A percentile compares a stretch with the other conserved stretches of the same genome.
Evolutionary conservation across 106 monocot genomes (phyloP).

Genomic region (Dendrobium officinale): DNA sequence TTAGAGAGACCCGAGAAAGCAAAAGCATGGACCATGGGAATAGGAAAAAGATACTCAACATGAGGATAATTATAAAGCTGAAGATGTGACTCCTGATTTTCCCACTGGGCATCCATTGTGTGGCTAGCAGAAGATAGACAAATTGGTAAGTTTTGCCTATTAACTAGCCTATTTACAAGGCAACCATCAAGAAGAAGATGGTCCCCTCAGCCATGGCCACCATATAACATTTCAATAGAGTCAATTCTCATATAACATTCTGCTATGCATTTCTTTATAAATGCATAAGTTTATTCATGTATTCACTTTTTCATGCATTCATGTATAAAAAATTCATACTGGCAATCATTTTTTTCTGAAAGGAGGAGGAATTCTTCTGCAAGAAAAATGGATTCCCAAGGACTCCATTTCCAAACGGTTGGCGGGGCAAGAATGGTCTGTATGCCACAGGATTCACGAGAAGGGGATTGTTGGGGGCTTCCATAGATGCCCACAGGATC

Average conservation of each 20-base stretch:
- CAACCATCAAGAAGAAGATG: constrained; percentile 10
- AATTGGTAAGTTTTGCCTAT: constrained; percentile 8
- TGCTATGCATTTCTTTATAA: background rate
- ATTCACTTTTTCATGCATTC: background rate
- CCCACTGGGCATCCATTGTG: background rate
- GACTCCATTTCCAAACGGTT: constrained; percentile 54
- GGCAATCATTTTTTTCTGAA: background rate
- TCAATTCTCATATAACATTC: background rate
- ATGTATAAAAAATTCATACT: constrained; percentile 1
- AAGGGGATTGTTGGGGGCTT: constrained; percentile 60
- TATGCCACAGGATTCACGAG: constrained; percentile 57
- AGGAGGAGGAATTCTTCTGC: constrained; percentile 57
- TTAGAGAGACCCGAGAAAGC: background rate
- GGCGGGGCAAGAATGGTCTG: constrained; percentile 67
- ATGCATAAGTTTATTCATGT: background rate
- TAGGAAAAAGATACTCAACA: background rate
- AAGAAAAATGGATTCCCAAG: constrained; percentile 41
- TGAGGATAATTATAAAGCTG: background rate
- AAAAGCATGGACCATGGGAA: background rate
- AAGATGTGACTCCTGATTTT: no score
- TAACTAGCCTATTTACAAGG: background rate
- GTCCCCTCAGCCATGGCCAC: constrained; percentile 8
- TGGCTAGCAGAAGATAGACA: constrained; percentile 5
- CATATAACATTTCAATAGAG: background rate
- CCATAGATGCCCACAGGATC: constrained; percentile 50